These are phyloP conservation scores for Ampelomyces quisqualis DNA, from an alignment of 2,329 filamentous ascomycete species.

Conservation along the genomic window DNA sequence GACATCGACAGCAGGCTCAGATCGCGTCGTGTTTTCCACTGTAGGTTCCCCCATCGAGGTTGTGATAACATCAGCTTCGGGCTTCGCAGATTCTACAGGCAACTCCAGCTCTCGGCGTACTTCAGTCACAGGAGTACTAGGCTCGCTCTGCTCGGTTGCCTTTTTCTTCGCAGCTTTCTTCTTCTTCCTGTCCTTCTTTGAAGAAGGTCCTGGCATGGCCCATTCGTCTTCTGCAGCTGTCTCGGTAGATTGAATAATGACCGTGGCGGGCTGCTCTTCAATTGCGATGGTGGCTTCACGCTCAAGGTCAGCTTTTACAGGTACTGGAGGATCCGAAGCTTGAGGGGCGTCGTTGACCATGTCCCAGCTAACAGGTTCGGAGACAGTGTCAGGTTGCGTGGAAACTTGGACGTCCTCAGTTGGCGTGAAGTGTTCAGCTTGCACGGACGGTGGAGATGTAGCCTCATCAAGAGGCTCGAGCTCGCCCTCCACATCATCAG, in stretches of 20 bases:
- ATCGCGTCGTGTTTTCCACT: background rate
- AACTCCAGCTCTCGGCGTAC: conserved; percentile 6
- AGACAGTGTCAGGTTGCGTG: background rate
- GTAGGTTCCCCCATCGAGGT: conserved; percentile 3
- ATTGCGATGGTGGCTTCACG: background rate
- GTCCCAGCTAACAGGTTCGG: background rate
- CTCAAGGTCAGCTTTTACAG: background rate
- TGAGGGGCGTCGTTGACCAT: background rate
- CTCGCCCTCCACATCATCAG: conserved; percentile 1
- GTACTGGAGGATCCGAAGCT: background rate
- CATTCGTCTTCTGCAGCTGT: background rate
- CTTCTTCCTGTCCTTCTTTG: conserved; percentile 32
- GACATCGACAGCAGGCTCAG: background rate
- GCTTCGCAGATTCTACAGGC: background rate
- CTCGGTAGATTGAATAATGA: background rate
- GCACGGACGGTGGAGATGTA: background rate
- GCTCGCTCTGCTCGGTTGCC: conserved; percentile 10
- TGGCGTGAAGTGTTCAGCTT: too few relatives aligned
- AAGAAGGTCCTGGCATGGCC: conserved; percentile 2
- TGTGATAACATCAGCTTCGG: background rate
- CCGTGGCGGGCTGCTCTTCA: conserved; percentile 1
- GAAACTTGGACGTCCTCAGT: background rate
- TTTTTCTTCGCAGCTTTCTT: conserved; percentile 29
- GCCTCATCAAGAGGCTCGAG: background rate
- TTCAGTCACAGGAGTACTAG: conserved; percentile 15